These are phyloP conservation scores for Mallotus nudiflorus DNA, from an alignment of 345 rosid species.

Conservation along the genomic window DNA sequence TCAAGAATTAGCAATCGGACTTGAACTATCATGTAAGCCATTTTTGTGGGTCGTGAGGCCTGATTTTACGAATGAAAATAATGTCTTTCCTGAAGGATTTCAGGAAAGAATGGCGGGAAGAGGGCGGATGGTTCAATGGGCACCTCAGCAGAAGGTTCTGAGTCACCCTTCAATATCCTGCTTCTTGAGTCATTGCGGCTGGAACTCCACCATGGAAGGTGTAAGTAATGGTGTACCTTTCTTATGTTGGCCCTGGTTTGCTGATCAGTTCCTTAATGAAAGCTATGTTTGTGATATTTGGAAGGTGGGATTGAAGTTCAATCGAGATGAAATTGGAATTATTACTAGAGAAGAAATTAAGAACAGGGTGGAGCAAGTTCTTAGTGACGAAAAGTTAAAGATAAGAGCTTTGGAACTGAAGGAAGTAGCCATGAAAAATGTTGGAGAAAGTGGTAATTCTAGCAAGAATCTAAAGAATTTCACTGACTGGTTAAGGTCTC, in stretches of 20 bases:
- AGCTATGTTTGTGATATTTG: not conserved
- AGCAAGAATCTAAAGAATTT: not conserved
- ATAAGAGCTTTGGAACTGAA: not conserved
- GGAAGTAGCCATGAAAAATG: not conserved
- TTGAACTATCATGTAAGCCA: not conserved
- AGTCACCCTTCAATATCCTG: not conserved
- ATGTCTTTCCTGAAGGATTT: slow-evolving; percentile 7
- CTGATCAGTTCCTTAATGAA: not conserved
- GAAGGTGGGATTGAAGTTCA: too few relatives aligned
- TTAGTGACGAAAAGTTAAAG: not conserved
- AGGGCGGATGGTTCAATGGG: slow-evolving; percentile 1
- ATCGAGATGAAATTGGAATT: too few relatives aligned
- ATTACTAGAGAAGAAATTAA: too few relatives aligned
- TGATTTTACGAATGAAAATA: not conserved
- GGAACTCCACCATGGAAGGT: slow-evolving; percentile 12
- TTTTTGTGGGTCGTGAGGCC: slow-evolving; percentile 12
- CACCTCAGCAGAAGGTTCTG: slow-evolving; percentile 3
- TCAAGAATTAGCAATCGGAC: slow-evolving; percentile 5
- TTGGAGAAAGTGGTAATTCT: slow-evolving; percentile 12
- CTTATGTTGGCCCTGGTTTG: slow-evolving; percentile 1
- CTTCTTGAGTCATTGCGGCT: slow-evolving; percentile 11
- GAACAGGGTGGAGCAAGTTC: not conserved
- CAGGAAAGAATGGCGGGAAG: not conserved
- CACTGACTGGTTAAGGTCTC: not conserved
- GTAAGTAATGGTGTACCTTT: not conserved